Percentiles rank a stretch among this genome's conserved stretches.
These are phyloP conservation scores for Arachnomyces sp. DNA, from an alignment of 2,329 filamentous ascomycete genomes.

Conservation along the genomic window DNA sequence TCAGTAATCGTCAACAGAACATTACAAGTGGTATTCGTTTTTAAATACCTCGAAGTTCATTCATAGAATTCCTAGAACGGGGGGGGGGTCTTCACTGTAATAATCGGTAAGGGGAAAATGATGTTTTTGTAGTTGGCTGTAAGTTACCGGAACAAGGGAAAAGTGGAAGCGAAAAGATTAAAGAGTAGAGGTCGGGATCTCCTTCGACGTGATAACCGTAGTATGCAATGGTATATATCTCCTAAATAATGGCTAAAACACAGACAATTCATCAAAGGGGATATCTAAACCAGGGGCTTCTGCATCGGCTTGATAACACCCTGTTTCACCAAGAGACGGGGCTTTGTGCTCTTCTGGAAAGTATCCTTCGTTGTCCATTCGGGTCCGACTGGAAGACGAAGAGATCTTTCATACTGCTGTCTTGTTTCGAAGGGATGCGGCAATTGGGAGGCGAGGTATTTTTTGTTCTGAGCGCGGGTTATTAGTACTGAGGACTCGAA, in stretches of 20 bases:
- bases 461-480: slow-evolving; percentile 54
- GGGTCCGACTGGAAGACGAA: slow-evolving; percentile 78
- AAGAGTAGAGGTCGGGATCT: too few relatives aligned
- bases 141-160: too few relatives aligned
- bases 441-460: slow-evolving; percentile 74
- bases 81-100: too few relatives aligned
- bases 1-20: too few relatives aligned
- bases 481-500: too few relatives aligned
- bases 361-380: slow-evolving; percentile 97
- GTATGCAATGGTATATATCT: background rate
- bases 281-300: slow-evolving; percentile 53
- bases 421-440: slow-evolving; percentile 84
- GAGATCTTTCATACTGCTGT: slow-evolving; percentile 81
- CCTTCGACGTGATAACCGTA: too few relatives aligned
- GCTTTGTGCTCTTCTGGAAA: slow-evolving; percentile 83
- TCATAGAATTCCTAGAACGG: too few relatives aligned
- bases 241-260: background rate
- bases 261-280: slow-evolving; percentile 6
- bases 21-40: too few relatives aligned
- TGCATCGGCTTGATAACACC: slow-evolving; percentile 82
- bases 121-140: too few relatives aligned
- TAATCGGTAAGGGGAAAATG: too few relatives aligned
- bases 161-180: too few relatives aligned
- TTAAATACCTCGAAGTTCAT: too few relatives aligned
- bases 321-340: slow-evolving; percentile 80